Conservation (phyloP, 345 rosid species). For the Citrus australasica region DNA sequence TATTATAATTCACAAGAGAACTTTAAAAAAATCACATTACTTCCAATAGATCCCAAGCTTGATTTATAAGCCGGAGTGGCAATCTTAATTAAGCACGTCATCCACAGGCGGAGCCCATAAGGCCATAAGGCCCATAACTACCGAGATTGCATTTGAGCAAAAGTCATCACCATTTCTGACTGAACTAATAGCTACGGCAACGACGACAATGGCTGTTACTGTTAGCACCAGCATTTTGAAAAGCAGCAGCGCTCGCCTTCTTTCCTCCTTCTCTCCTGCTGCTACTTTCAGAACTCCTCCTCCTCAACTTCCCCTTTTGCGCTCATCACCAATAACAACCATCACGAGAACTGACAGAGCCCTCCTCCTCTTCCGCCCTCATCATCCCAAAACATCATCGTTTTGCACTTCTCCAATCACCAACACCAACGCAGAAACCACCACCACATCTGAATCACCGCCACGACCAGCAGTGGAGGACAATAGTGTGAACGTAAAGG, state of each 20-base stretch:
- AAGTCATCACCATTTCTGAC: too few relatives aligned
- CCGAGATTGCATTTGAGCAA: too few relatives aligned
- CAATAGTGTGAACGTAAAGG: conserved; percentile 28
- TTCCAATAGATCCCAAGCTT: too few relatives aligned
- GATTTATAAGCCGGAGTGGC: too few relatives aligned
- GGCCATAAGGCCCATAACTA: too few relatives aligned
- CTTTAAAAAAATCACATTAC: too few relatives aligned
- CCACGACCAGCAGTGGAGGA: not conserved
- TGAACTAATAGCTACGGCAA: not conserved
- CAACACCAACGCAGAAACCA: not conserved
- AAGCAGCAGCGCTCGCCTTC: not conserved
- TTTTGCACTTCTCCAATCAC: not conserved
- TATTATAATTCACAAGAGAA: too few relatives aligned
- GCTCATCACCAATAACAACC: not conserved
- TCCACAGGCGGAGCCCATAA: too few relatives aligned
- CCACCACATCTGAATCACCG: not conserved
- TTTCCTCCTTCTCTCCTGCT: not conserved
- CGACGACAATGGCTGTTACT: not conserved
- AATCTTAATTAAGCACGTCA: too few relatives aligned
- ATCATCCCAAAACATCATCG: not conserved
- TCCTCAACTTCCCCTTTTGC: not conserved
- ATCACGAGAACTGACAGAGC: not conserved
- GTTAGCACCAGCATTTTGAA: conserved; percentile 8
- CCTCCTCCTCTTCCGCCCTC: not conserved
- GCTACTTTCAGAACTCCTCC: not conserved